These are phyloP conservation scores for Teratosphaeria gauchensis DNA, from an alignment of 2,329 filamentous ascomycete genomes.

Conservation along the genomic window DNA sequence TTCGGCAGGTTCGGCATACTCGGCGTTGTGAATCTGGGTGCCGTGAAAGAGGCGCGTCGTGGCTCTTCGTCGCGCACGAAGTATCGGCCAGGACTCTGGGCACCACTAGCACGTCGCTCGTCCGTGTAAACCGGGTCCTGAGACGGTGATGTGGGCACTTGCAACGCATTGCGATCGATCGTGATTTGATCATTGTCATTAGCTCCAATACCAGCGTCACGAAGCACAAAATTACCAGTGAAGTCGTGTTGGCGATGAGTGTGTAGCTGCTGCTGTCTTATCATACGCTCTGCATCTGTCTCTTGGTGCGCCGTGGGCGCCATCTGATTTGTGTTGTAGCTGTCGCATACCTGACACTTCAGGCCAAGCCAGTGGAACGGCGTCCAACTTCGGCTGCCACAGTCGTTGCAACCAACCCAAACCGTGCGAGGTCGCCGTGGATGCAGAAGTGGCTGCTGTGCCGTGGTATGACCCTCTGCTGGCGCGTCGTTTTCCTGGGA, in stretches of 20 bases:
- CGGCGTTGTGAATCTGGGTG: constrained; percentile 22
- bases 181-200: constrained; percentile 8
- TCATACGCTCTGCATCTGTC: constrained; percentile 23
- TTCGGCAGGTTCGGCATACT: constrained; percentile 20
- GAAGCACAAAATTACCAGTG: constrained; percentile 24
- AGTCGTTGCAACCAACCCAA: constrained; percentile 89
- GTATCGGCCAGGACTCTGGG: constrained; percentile 22
- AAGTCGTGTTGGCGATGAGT: constrained; percentile 25
- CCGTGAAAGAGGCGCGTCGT: constrained; percentile 17
- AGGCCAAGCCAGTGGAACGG: constrained; percentile 90
- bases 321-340: constrained; percentile 43
- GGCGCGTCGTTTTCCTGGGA: constrained; percentile 40
- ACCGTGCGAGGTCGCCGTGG: constrained; percentile 41
- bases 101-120: constrained; percentile 10
- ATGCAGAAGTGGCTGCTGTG: background rate
- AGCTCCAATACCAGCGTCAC: constrained; percentile 24
- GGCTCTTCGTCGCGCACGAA: constrained; percentile 22
- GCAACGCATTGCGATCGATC: constrained; percentile 9
- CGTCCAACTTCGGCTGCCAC: constrained; percentile 75
- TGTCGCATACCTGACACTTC: constrained; percentile 61
- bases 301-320: constrained; percentile 32
- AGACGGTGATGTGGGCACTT: constrained; percentile 12
- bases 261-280: constrained; percentile 21
- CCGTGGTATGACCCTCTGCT: background rate
- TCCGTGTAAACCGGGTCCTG: constrained; percentile 5